Percentiles rank a stretch among this genome's conserved stretches.
Evolutionary conservation across 176 grass and related monocot genomes (phyloP).

Genomic region (Carex scoparia): DNA sequence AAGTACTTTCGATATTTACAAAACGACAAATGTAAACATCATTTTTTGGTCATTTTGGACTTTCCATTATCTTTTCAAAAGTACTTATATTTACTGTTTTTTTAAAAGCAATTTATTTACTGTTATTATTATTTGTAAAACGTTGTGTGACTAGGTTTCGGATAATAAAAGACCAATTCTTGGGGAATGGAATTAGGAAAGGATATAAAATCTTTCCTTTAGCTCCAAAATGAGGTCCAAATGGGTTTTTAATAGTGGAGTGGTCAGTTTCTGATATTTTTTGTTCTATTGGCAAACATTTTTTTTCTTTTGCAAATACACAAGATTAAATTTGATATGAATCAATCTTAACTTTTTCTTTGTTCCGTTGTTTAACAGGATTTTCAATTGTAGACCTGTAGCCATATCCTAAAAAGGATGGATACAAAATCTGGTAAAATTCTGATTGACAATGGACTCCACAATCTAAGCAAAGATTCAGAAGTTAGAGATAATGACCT

Average conservation of each 20-base stretch:
- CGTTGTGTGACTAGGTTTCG: neutral
- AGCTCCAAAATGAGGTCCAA: neutral
- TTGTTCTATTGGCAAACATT: neutral
- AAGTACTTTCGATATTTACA: neutral
- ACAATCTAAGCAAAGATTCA: neutral
- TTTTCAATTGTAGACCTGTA: neutral
- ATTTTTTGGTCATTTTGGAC: neutral
- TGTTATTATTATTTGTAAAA: neutral
- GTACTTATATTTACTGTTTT: neutral
- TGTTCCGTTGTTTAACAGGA: neutral
- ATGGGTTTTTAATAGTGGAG: neutral
- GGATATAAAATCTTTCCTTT: neutral
- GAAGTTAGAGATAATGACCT: neutral
- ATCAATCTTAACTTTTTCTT: neutral
- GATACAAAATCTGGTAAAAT: conserved; percentile 1
- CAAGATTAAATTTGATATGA: neutral
- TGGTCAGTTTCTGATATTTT: neutral
- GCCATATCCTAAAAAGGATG: neutral
- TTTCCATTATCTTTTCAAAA: neutral
- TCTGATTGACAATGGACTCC: neutral
- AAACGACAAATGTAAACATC: neutral
- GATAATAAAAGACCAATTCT: neutral
- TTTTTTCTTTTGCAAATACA: neutral
- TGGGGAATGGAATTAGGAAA: neutral
- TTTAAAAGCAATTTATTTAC: neutral